Evolutionary conservation across 2,329 filamentous ascomycete species (phyloP).

Genomic region (Nemania serpens): DNA sequence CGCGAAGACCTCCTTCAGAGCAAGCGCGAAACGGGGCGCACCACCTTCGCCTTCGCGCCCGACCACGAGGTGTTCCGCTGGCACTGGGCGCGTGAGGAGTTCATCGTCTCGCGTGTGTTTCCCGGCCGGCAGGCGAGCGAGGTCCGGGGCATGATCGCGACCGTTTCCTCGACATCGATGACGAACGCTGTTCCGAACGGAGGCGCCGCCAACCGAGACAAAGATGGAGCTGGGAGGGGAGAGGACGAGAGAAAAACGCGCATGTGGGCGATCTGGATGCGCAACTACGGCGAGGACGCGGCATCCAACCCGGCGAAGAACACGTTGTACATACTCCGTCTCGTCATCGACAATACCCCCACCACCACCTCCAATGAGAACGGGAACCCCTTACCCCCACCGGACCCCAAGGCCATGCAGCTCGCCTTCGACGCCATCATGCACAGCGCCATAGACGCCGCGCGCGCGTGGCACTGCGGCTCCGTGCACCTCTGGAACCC

Average conservation of each 20-base stretch:
- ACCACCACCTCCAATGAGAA: not conserved
- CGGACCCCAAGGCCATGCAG: conserved; percentile 45
- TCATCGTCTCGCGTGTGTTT: conserved; percentile 69
- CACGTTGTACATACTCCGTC: conserved; percentile 69
- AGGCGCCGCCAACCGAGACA: too few species aligned
- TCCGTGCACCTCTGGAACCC: conserved; percentile 87
- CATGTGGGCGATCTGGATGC: conserved; percentile 77
- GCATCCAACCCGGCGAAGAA: conserved; percentile 59
- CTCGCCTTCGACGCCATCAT: conserved; percentile 67
- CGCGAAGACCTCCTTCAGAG: conserved; percentile 53
- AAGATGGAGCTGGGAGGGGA: too few species aligned
- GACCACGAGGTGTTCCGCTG: conserved; percentile 71
- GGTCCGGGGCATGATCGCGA: conserved; percentile 67
- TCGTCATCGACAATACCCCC: conserved; percentile 62
- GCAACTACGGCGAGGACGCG: conserved; percentile 63
- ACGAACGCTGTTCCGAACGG: not conserved
- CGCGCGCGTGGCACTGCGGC: conserved; percentile 70
- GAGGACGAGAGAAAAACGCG: conserved; percentile 43
- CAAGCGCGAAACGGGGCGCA: conserved; percentile 46
- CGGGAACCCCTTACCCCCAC: conserved; percentile 22
- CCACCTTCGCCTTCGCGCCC: conserved; percentile 68
- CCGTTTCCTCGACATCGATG: not conserved
- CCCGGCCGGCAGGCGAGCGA: conserved; percentile 50
- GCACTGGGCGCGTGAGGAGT: conserved; percentile 83
- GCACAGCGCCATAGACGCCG: conserved; percentile 69